Evolutionary conservation across 1,139 yeast species (phyloP), one percentile per base, ranked within the genome.

Genomic region (Hyphopichia fennica): DNA sequence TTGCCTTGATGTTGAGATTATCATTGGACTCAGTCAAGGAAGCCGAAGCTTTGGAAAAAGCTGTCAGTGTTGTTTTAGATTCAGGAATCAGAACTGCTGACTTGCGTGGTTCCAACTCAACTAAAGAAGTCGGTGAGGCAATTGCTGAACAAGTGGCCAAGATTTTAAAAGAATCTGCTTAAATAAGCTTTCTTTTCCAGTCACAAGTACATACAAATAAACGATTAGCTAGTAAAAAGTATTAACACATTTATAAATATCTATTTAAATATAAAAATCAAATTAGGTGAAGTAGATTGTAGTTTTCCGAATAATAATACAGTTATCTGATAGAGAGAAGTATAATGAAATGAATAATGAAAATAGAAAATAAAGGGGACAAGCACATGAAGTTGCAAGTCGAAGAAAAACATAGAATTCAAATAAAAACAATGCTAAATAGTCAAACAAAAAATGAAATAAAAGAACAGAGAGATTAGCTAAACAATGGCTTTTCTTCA

Each of bases 1-100:
- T 87, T 10, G 98, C 98, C 29, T 87, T 93, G 95, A 91, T 93
- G 98, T 79, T 93, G 70, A 82, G 95, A 60, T 80, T 93, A 50
- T 88, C 96, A 20, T 79, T 93, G 61, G 84, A 87, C 62, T 69
- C 89, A 58, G 78, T 79, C 47, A 80, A 83, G 51, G 97, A 89
- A 66, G 98, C 96, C 49, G 85, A 79, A 48, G 95, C 93, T 28
- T 74, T 93, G 54, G 98, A 95, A 69, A 72, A 79, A 57, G 99
- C 99, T 16, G 98, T 93, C 34, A 80, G 81, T 48, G 72, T 72
- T 49, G 96, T 88, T 33, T 72, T 93, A 48, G 97, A 90, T 62
- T 56, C 76, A 31, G 96, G 95, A 48, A 67, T 91, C 50, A 84
- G 93, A 73, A 93, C 99, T 43, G 96, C 85, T 45, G 99, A 93